Conservation (phyloP, 257 asterid genomes). For the Fraxinus anomala region DNA sequence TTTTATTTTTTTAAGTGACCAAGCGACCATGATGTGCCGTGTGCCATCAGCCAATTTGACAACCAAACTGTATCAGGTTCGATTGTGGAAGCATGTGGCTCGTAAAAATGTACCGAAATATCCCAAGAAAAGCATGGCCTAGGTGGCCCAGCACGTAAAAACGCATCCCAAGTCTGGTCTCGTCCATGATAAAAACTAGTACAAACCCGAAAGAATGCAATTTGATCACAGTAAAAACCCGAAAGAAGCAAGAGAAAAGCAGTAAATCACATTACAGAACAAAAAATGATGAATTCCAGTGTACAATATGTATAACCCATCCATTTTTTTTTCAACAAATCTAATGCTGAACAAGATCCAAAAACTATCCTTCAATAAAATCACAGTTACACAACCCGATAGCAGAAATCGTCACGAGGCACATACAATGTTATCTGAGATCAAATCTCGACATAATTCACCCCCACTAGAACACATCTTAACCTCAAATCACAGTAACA, state of each 20-base stretch:
- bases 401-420: neutral
- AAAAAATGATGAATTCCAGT: neutral
- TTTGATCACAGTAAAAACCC: neutral
- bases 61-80: neutral
- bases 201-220: too few species aligned
- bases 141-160: neutral
- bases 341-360: neutral
- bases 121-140: too few species aligned
- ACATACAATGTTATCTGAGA: neutral
- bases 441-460: constrained; percentile 6
- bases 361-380: neutral
- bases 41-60: neutral
- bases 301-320: neutral
- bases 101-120: too few species aligned
- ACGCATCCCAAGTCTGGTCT: neutral
- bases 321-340: neutral
- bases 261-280: neutral
- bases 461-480: constrained; percentile 15
- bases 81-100: neutral
- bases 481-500: constrained; percentile 4
- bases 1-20: too few species aligned
- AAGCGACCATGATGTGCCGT: too few species aligned
- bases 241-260: neutral
- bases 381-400: neutral
- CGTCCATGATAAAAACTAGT: neutral